These are phyloP conservation scores for Apium graveolens DNA, from an alignment of 129 eudicot genomes.

Conservation along the genomic window DNA sequence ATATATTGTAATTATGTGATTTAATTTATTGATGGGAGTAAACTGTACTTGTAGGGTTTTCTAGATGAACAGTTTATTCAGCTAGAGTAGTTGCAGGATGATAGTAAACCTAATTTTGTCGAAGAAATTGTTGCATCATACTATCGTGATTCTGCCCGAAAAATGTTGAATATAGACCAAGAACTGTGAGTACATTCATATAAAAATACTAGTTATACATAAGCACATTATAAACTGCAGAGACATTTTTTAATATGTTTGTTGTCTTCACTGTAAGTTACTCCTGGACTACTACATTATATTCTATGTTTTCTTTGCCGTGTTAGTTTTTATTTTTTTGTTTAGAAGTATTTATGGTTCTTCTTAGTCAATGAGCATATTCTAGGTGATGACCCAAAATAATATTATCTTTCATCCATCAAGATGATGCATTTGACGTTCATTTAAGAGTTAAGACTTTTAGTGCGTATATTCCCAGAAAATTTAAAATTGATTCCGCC, in stretches of 20 bases:
- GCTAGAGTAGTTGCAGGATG: constrained; percentile 86
- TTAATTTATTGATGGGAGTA: background rate
- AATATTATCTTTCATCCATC: no score
- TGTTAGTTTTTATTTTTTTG: background rate
- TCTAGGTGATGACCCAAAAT: background rate
- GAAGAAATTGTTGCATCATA: constrained; percentile 83
- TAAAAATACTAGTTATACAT: background rate
- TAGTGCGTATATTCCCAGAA: background rate
- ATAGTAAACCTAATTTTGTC: constrained; percentile 72
- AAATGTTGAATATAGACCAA: constrained; percentile 62
- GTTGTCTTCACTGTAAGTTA: background rate
- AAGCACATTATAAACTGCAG: background rate
- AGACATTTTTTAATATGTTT: background rate
- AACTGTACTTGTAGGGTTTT: constrained; percentile 40
- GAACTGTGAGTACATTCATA: constrained; percentile 43
- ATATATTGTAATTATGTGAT: background rate
- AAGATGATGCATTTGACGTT: background rate
- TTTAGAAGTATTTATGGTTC: background rate
- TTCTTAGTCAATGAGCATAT: background rate
- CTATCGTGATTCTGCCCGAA: constrained; percentile 72
- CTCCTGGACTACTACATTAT: background rate
- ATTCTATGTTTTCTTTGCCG: background rate
- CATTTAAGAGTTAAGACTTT: background rate
- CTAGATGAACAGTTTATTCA: constrained; percentile 75
- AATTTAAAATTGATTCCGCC: background rate